phyloP scores from a whole-genome alignment of 106 monocot species.

The Xerophyta viscosa region DNA sequence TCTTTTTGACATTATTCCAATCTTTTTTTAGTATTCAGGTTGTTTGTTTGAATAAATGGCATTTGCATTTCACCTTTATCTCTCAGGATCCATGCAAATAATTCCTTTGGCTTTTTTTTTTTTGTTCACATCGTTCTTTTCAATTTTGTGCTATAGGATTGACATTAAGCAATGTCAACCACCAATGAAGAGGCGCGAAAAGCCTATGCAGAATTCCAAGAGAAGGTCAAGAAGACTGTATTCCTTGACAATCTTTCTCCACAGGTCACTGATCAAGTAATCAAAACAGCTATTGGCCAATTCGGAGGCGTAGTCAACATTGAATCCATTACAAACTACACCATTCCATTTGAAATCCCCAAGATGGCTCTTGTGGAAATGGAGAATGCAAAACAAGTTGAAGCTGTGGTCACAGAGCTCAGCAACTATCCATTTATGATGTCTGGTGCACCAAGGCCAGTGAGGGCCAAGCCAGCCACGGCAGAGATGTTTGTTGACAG shows the following conservation, averaged over 20 bases:
- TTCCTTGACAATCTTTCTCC: constrained; percentile 67
- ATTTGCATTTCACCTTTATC: no score
- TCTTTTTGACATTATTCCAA: no score
- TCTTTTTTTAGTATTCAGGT: no score
- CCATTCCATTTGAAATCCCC: constrained; percentile 46
- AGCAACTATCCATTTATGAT: constrained; percentile 80
- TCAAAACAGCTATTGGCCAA: constrained; percentile 61
- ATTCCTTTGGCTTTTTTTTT: no score
- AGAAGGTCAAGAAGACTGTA: constrained; percentile 78
- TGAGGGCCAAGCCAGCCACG: constrained; percentile 46
- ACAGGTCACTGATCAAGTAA: constrained; percentile 39
- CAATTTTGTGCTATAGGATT: background rate
- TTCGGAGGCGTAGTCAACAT: constrained; percentile 52
- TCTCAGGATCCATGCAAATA: background rate
- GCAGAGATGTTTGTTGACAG: constrained; percentile 66
- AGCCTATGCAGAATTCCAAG: constrained; percentile 50
- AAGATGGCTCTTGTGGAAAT: constrained; percentile 75
- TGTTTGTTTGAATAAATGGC: no score
- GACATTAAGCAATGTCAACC: background rate
- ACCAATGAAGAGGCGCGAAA: background rate
- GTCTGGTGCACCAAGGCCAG: constrained; percentile 74
- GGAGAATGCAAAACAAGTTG: constrained; percentile 49
- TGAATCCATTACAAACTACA: constrained; percentile 54
- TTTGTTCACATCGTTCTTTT: background rate
- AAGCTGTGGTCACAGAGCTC: constrained; percentile 27